These are phyloP conservation scores for Leccinellum rugosiceps DNA, from an alignment of 768 basidiomycete species.

Conservation along the genomic window DNA sequence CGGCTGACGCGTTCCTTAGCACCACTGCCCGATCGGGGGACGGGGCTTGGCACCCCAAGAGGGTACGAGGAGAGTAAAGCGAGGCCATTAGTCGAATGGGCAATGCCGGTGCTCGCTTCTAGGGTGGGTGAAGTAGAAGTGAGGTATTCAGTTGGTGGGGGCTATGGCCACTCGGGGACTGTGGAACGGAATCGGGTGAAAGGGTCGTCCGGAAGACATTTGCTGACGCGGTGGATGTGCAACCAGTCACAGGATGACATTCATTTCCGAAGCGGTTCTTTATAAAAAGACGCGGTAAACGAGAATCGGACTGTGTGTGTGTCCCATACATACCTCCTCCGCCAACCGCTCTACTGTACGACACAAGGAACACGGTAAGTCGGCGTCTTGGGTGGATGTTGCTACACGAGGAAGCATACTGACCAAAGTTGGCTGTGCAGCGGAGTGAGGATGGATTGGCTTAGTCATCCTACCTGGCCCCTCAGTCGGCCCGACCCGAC, in stretches of 20 bases:
- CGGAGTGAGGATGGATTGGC: constrained; percentile 24
- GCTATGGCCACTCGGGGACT: constrained; percentile 29
- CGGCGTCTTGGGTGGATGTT: constrained; percentile 13
- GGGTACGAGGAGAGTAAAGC: constrained; percentile 10
- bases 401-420: constrained; percentile 19
- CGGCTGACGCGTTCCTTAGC: constrained; percentile 11
- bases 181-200: constrained; percentile 33
- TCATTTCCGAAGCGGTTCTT: constrained; percentile 33
- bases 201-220: constrained; percentile 27
- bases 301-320: constrained; percentile 10
- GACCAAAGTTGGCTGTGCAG: constrained; percentile 24
- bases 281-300: constrained; percentile 27
- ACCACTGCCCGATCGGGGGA: constrained; percentile 17
- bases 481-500: constrained; percentile 36
- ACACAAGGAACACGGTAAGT: constrained; percentile 15
- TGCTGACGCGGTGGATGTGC: constrained; percentile 11
- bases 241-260: constrained; percentile 30
- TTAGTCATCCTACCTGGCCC: constrained; percentile 30
- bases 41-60: constrained; percentile 22
- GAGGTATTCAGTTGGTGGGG: constrained; percentile 13
- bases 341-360: constrained; percentile 8
- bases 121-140: constrained; percentile 16
- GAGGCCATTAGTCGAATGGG: constrained; percentile 32
- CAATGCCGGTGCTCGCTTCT: constrained; percentile 27
- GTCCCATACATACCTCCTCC: constrained; percentile 19